Evolutionary conservation across 2,329 filamentous ascomycete genomes (phyloP).

Genomic region (Penicillium sp.): DNA sequence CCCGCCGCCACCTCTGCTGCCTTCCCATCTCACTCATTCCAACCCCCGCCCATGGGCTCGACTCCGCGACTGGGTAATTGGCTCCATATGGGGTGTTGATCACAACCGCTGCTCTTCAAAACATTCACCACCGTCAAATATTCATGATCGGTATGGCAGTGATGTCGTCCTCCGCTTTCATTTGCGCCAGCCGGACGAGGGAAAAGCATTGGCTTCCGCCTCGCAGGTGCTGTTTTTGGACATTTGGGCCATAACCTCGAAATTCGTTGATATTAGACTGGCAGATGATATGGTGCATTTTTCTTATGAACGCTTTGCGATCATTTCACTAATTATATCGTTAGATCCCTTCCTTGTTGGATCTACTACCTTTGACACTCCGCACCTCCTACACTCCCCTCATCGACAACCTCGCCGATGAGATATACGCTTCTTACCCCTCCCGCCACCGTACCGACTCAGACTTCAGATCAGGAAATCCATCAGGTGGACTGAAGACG

Average conservation of each 20-base stretch:
- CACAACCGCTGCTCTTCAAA: conserved; percentile 26
- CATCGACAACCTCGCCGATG: conserved; percentile 75
- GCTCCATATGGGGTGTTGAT: conserved; percentile 44
- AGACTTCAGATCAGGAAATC: conserved; percentile 29
- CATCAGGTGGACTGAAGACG: conserved; percentile 34
- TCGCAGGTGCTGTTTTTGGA: conserved; percentile 77
- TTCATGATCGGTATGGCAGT: conserved; percentile 63
- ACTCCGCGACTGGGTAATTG: conserved; percentile 45
- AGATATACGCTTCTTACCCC: conserved; percentile 75
- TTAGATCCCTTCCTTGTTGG: conserved; percentile 69
- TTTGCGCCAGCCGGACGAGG: conserved; percentile 67
- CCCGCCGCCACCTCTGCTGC: conserved; percentile 33
- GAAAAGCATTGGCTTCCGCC: conserved; percentile 69
- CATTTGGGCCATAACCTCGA: conserved; percentile 79
- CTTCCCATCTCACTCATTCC: conserved; percentile 31
- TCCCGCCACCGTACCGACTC: conserved; percentile 38
- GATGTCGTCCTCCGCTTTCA: conserved; percentile 91
- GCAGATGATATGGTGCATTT: conserved; percentile 67
- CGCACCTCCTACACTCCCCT: conserved; percentile 70
- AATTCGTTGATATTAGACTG: conserved; percentile 82
- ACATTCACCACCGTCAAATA: conserved; percentile 37
- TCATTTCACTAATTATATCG: neutral
- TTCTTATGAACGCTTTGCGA: neutral
- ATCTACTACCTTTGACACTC: conserved; percentile 72
- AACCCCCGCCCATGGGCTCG: conserved; percentile 38